A percentile compares a stretch with the other conserved stretches of the same genome.
These are phyloP conservation scores for Bjerkandera adusta DNA, from an alignment of 1,284 basidiomycete genomes.

Conservation along the genomic window DNA sequence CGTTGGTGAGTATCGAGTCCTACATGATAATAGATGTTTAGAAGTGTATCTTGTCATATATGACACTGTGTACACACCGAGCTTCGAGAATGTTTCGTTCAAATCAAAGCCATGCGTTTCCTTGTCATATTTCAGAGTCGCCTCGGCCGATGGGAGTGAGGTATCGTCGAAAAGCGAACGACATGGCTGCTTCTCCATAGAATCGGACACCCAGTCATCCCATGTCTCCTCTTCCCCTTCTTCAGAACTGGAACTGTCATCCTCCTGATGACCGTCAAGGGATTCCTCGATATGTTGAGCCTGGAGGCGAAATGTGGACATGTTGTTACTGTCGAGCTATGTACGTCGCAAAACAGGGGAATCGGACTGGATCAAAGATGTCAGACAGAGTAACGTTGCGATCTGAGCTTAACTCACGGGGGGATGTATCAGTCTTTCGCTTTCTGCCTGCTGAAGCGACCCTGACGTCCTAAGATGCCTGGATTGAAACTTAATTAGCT, in stretches of 20 bases:
- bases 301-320: slow-evolving; percentile 7
- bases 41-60: slow-evolving; percentile 3
- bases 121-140: slow-evolving; percentile 68
- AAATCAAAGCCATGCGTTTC: slow-evolving; percentile 62
- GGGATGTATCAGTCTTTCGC: no score
- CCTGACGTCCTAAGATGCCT: no score
- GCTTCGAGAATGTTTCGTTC: slow-evolving; percentile 41
- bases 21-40: slow-evolving; percentile 27
- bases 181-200: slow-evolving; percentile 51
- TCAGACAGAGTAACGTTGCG: no score
- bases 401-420: no score
- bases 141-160: slow-evolving; percentile 56
- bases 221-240: slow-evolving; percentile 55
- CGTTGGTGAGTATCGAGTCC: slow-evolving; percentile 66
- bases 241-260: slow-evolving; percentile 6
- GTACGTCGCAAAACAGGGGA: no score
- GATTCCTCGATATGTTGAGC: slow-evolving; percentile 4
- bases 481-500: no score
- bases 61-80: slow-evolving; percentile 45
- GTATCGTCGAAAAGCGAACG: slow-evolving; percentile 81
- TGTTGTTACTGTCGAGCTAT: no score
- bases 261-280: slow-evolving; percentile 3
- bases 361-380: no score
- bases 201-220: slow-evolving; percentile 81
- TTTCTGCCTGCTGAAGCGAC: no score